A percentile compares a stretch with the other conserved stretches of the same genome.
These are phyloP conservation scores for Coccomyxa subellipsoidea DNA, from an alignment of 163 green algal species.

Conservation along the genomic window DNA sequence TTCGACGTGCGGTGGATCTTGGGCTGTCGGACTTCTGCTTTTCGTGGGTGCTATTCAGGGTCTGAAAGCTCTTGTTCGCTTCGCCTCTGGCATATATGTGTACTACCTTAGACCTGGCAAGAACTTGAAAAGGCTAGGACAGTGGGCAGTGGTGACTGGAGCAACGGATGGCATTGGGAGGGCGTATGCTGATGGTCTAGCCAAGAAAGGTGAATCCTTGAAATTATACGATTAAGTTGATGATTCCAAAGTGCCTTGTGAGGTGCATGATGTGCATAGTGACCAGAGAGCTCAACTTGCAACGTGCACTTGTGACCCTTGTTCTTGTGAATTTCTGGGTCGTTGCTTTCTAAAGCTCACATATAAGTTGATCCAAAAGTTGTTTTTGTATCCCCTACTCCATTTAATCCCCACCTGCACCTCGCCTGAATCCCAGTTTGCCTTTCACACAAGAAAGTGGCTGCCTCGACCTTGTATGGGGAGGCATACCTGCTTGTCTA, in stretches of 20 bases:
- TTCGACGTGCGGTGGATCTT: not conserved
- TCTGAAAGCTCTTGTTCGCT: not conserved
- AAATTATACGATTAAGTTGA: not conserved
- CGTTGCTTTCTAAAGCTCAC: no score
- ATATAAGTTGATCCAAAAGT: no score
- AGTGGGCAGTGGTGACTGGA: conserved; percentile 68
- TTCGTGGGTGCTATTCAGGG: not conserved
- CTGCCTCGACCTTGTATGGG: no score
- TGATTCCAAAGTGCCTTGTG: not conserved
- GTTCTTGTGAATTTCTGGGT: no score
- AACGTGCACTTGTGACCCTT: no score
- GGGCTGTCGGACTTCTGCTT: not conserved
- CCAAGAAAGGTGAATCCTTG: conserved; percentile 36
- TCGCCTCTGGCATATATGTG: conserved; percentile 23
- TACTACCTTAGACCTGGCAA: conserved; percentile 59
- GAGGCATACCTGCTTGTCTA: no score
- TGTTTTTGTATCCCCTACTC: no score
- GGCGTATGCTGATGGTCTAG: conserved; percentile 63
- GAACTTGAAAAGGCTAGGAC: conserved; percentile 53
- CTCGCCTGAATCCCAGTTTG: no score
- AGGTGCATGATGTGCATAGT: no score
- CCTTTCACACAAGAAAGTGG: no score
- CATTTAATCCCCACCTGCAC: no score
- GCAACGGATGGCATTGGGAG: conserved; percentile 71
- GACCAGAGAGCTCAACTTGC: no score